Conservation (phyloP, 2,329 filamentous ascomycete species). For the Fusarium algeriense region DNA sequence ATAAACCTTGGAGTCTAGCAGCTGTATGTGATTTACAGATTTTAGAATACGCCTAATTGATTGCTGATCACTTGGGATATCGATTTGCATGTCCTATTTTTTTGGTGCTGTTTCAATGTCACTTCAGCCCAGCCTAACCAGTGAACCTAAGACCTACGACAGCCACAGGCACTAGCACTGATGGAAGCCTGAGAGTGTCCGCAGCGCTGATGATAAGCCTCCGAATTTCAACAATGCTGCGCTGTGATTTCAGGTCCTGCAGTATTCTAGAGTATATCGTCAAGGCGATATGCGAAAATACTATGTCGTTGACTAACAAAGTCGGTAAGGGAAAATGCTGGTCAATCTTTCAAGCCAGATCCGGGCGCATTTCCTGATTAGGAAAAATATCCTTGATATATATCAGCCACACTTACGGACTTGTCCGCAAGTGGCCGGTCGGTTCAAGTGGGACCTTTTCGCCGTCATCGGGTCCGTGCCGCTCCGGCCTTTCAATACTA, state of each 20-base stretch:
- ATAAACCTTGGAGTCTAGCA: background rate
- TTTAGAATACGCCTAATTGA: background rate
- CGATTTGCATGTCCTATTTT: background rate
- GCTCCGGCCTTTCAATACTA: conserved; percentile 27
- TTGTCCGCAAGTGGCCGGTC: conserved; percentile 18
- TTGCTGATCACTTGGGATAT: background rate
- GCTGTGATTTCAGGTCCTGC: background rate
- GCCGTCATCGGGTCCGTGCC: conserved; percentile 36
- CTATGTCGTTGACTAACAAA: conserved; percentile 13
- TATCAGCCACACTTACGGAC: conserved; percentile 34
- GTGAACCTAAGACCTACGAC: background rate
- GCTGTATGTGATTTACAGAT: background rate
- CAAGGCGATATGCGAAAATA: conserved; percentile 16
- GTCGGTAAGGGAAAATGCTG: conserved; percentile 13
- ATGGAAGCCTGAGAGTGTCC: background rate
- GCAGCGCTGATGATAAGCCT: background rate
- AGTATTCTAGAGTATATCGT: background rate
- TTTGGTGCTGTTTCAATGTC: background rate
- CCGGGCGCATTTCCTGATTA: conserved; percentile 28
- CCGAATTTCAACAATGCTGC: background rate
- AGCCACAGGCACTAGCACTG: background rate
- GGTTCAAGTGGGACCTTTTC: conserved; percentile 28
- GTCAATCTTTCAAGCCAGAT: background rate
- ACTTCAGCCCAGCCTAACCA: conserved; percentile 2
- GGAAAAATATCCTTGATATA: conserved; percentile 5